These are phyloP conservation scores for Stentor coeruleus DNA, from an alignment of 73 alveolate genomes.

Conservation along the genomic window DNA sequence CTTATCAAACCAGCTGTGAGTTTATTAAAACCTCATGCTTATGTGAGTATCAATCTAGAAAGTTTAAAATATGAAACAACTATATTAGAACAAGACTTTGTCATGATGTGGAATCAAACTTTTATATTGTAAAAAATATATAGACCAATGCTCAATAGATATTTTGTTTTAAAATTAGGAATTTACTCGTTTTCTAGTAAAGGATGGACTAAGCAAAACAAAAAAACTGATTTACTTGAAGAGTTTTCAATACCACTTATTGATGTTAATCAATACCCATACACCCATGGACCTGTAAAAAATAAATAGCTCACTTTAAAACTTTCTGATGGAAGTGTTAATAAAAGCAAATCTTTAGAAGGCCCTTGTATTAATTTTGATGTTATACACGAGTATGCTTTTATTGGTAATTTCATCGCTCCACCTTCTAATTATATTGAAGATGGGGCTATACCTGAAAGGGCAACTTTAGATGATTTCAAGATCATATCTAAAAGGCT, in stretches of 20 bases:
- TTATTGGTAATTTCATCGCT: conserved; percentile 15
- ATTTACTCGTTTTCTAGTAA: conserved; percentile 1
- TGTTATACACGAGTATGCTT: neutral
- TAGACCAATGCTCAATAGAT: neutral
- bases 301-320: neutral
- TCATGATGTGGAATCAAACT: neutral
- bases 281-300: conserved; percentile 9
- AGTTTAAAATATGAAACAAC: neutral
- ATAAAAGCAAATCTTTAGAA: neutral
- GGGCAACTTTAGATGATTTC: neutral
- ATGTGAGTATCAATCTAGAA: neutral
- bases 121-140: neutral
- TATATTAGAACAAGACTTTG: neutral
- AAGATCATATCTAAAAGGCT: neutral
- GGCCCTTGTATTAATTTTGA: conserved; percentile 14
- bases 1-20: neutral
- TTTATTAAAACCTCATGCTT: neutral
- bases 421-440: conserved; percentile 3
- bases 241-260: neutral
- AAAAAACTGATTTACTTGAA: neutral
- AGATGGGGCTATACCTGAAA: neutral
- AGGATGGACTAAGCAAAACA: conserved; percentile 17
- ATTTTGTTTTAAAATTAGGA: neutral
- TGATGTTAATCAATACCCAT: conserved; percentile 16
- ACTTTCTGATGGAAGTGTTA: neutral